These are phyloP conservation scores for Leishmania martiniquensis DNA, from an alignment of 208 protist species.

Conservation along the genomic window DNA sequence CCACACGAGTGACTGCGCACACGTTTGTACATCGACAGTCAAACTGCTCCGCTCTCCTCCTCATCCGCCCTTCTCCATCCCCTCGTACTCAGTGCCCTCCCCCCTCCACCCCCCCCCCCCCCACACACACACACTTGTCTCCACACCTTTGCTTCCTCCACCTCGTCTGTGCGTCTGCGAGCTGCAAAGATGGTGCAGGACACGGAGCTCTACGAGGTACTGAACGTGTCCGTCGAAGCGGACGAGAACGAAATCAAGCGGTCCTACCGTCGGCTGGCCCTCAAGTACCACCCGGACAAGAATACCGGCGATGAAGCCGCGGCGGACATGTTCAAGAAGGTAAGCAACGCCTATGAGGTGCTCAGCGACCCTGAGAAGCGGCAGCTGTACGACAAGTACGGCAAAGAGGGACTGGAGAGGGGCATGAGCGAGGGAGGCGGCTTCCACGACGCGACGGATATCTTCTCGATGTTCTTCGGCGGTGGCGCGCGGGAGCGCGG, in stretches of 20 bases:
- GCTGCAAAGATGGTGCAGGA: constrained; percentile 73
- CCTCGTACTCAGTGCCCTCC: background rate
- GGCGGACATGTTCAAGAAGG: constrained; percentile 91
- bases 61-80: too few relatives aligned
- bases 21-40: background rate
- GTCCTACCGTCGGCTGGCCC: constrained; percentile 83
- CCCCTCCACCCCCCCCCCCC: too few relatives aligned
- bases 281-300: constrained; percentile 93
- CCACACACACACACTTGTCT: too few relatives aligned
- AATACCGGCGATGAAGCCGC: constrained; percentile 78
- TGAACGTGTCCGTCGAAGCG: constrained; percentile 69
- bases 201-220: constrained; percentile 90
- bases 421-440: constrained; percentile 62
- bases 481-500: constrained; percentile 62
- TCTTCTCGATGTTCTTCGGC: constrained; percentile 91
- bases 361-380: constrained; percentile 96
- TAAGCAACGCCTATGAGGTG: constrained; percentile 97
- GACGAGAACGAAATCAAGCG: constrained; percentile 88
- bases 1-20: background rate
- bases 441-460: constrained; percentile 75
- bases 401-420: constrained; percentile 96
- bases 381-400: constrained; percentile 97
- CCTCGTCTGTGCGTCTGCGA: background rate
- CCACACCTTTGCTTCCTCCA: background rate
- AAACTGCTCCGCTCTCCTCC: background rate